phyloP scores from a whole-genome alignment of 2,329 filamentous ascomycete genomes.

The Ophiostoma tasmaniense region DNA sequence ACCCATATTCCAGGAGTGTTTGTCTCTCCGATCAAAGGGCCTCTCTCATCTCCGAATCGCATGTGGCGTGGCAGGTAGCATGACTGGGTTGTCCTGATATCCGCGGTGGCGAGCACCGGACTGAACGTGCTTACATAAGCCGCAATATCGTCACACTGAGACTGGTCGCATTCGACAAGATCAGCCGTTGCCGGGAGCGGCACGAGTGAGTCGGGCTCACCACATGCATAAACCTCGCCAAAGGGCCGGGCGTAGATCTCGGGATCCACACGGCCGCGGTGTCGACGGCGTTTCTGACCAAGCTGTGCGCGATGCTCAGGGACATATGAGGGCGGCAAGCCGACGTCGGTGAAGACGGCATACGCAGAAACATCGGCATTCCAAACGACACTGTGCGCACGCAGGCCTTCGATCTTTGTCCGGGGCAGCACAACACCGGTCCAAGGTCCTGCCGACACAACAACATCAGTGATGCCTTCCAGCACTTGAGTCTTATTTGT shows the following conservation, averaged over 20 bases:
- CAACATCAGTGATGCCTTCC: constrained; percentile 42
- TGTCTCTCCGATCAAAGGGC: constrained; percentile 71
- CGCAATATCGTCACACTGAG: constrained; percentile 75
- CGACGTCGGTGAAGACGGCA: constrained; percentile 80
- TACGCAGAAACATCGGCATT: constrained; percentile 59
- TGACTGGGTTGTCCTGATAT: constrained; percentile 70
- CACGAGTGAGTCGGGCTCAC: constrained; percentile 67
- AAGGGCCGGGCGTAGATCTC: constrained; percentile 91
- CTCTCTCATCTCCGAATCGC: constrained; percentile 49
- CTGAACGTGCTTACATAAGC: constrained; percentile 64
- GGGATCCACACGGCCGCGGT: constrained; percentile 62
- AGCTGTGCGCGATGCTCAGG: constrained; percentile 39
- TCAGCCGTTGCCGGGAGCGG: constrained; percentile 70
- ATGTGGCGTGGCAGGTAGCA: constrained; percentile 84
- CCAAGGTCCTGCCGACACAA: constrained; percentile 55
- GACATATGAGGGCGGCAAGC: constrained; percentile 57
- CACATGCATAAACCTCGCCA: constrained; percentile 87
- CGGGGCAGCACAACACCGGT: constrained; percentile 50
- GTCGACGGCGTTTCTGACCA: constrained; percentile 44
- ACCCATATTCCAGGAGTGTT: constrained; percentile 66
- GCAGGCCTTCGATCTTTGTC: constrained; percentile 48
- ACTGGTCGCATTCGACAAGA: constrained; percentile 64
- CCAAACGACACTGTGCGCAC: constrained; percentile 59
- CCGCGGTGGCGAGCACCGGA: constrained; percentile 56
- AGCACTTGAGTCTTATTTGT: constrained; percentile 32